Evolutionary conservation across 2,329 filamentous ascomycete species (phyloP).

Genomic region (Beauveria pseudobassiana): DNA sequence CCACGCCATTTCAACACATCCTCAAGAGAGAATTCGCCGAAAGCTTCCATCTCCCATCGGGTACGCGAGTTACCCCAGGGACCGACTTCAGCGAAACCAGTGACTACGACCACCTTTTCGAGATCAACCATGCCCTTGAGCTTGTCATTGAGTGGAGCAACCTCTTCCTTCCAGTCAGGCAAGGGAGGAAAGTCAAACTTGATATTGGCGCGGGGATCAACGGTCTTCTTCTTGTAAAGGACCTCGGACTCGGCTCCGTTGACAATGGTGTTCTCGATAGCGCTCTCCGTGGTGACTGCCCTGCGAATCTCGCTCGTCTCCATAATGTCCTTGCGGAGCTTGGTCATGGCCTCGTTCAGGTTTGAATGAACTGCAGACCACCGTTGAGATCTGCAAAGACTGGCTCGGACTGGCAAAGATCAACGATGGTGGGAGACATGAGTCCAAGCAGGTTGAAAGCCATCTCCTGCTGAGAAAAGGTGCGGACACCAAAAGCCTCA

Average conservation of each 20-base stretch:
- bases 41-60: slow-evolving; percentile 98
- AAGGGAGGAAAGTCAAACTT: slow-evolving; percentile 92
- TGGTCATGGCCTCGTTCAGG: slow-evolving; percentile 88
- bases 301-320: slow-evolving; percentile 90
- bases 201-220: slow-evolving; percentile 93
- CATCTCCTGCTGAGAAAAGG: slow-evolving; percentile 99
- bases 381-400: slow-evolving; percentile 97
- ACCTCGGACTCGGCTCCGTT: slow-evolving; percentile 89
- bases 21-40: slow-evolving; percentile 93
- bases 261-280: slow-evolving; percentile 94
- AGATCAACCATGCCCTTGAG: slow-evolving; percentile 98
- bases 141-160: slow-evolving; percentile 78
- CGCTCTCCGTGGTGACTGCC: slow-evolving; percentile 90
- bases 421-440: slow-evolving; percentile 89
- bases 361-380: slow-evolving; percentile 94
- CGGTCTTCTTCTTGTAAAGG: slow-evolving; percentile 87
- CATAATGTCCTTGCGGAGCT: slow-evolving; percentile 87
- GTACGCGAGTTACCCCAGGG: slow-evolving; percentile 98
- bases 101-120: slow-evolving; percentile 95
- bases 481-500: slow-evolving; percentile 92
- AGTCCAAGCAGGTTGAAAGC: slow-evolving; percentile 95
- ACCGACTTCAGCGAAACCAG: slow-evolving; percentile 90
- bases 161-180: slow-evolving; percentile 84
- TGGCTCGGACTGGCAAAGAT: slow-evolving; percentile 90
- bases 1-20: slow-evolving; percentile 99